Conservation (phyloP, 805 yeast genomes). For the Metschnikowia reukaufii region DNA sequence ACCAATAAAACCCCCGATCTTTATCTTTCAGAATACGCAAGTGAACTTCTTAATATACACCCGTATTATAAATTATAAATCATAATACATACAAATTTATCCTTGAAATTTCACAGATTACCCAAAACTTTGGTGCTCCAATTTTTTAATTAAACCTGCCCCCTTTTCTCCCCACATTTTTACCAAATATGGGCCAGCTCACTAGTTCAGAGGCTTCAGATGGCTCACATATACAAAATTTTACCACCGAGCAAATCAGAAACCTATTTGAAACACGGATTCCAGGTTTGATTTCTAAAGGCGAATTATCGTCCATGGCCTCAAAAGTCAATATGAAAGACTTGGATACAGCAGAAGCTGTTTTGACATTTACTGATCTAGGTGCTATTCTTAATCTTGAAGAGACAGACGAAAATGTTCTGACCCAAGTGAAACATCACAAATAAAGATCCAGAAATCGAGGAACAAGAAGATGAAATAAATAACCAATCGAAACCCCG, state of each 20-base stretch:
- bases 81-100: no score
- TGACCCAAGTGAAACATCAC: background rate
- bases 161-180: background rate
- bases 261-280: constrained; percentile 7
- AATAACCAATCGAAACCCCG: background rate
- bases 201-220: constrained; percentile 13
- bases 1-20: no score
- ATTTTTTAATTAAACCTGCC: no score
- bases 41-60: no score
- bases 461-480: background rate
- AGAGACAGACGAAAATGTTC: background rate
- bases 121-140: no score
- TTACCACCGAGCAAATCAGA: background rate
- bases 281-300: constrained; percentile 5
- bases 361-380: constrained; percentile 7
- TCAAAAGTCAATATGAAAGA: constrained; percentile 4
- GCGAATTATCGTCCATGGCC: constrained; percentile 11
- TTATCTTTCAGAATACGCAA: no score
- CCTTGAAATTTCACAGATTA: no score
- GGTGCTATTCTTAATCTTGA: constrained; percentile 1
- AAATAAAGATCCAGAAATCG: background rate
- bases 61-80: no score
- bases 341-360: background rate
- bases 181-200: constrained; percentile 21
- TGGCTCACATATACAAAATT: background rate